Conservation (phyloP, 2,329 filamentous ascomycete genomes). For the Hypoxylon sp. region DNA sequence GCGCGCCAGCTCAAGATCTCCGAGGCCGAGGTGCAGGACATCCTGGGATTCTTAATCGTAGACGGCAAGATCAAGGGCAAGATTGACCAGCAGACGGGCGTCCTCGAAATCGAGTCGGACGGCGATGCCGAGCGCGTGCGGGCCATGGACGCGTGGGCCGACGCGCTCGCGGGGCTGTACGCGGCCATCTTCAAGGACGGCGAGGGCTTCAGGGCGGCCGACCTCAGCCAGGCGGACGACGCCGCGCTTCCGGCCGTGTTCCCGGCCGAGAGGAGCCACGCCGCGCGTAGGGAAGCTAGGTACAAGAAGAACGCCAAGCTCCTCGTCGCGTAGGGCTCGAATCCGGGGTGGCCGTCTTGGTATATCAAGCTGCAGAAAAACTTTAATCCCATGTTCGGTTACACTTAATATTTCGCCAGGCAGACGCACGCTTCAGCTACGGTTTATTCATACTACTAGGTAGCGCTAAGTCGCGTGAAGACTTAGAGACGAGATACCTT, state of each 20-base stretch:
- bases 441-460: neutral
- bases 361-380: no score
- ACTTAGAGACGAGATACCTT: constrained; percentile 8
- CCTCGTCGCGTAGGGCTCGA: constrained; percentile 11
- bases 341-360: neutral
- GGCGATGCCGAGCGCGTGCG: constrained; percentile 79
- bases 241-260: constrained; percentile 17
- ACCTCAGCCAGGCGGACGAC: constrained; percentile 41
- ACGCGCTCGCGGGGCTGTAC: constrained; percentile 76
- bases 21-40: constrained; percentile 91
- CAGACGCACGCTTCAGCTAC: no score
- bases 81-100: constrained; percentile 89
- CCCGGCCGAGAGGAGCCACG: constrained; percentile 17
- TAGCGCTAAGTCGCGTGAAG: neutral
- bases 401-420: no score
- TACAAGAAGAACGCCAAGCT: constrained; percentile 24
- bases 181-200: constrained; percentile 78
- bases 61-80: constrained; percentile 87
- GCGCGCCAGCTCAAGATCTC: constrained; percentile 90
- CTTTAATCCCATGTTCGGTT: no score
- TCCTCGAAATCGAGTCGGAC: constrained; percentile 80
- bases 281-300: constrained; percentile 13
- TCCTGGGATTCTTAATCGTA: constrained; percentile 92
- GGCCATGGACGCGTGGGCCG: constrained; percentile 79
- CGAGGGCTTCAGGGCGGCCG: constrained; percentile 43